Percentiles rank a stretch among this genome's conserved stretches.
Evolutionary conservation across 306 rosid species (phyloP).

Genomic region (Quillaja saponaria): DNA sequence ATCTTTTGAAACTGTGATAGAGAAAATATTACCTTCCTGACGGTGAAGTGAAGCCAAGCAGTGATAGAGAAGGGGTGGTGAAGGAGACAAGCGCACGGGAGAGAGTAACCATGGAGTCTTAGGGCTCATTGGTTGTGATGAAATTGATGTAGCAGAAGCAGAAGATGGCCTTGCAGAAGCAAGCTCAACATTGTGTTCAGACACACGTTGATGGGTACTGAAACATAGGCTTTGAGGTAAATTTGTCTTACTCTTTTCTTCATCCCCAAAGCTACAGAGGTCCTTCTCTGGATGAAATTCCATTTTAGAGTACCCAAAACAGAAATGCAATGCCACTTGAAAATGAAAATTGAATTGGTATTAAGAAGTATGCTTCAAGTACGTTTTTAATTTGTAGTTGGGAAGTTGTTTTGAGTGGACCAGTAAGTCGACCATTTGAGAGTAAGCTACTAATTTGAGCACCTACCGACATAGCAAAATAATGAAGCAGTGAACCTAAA

Average conservation of each 20-base stretch:
- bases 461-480: too few relatives aligned
- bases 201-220: slow-evolving; percentile 26
- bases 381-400: slow-evolving; percentile 18
- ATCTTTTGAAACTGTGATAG: slow-evolving; percentile 43
- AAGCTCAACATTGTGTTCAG: slow-evolving; percentile 26
- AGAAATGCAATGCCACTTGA: neutral
- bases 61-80: slow-evolving; percentile 44
- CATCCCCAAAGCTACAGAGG: slow-evolving; percentile 42
- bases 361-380: neutral
- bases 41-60: slow-evolving; percentile 65
- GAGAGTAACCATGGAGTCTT: slow-evolving; percentile 46
- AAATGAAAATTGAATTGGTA: slow-evolving; percentile 5
- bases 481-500: too few relatives aligned
- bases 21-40: slow-evolving; percentile 51
- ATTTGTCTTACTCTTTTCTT: slow-evolving; percentile 41
- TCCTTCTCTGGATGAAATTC: slow-evolving; percentile 34
- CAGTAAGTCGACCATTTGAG: neutral
- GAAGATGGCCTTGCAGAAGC: slow-evolving; percentile 36
- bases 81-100: slow-evolving; percentile 33
- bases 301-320: slow-evolving; percentile 22
- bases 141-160: slow-evolving; percentile 34
- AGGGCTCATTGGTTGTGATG: slow-evolving; percentile 36
- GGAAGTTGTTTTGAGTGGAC: slow-evolving; percentile 16
- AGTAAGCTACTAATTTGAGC: too few relatives aligned
- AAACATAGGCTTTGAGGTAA: slow-evolving; percentile 45